These are phyloP conservation scores for Lactarius akahatsu DNA, from an alignment of 768 basidiomycete genomes.

Conservation along the genomic window DNA sequence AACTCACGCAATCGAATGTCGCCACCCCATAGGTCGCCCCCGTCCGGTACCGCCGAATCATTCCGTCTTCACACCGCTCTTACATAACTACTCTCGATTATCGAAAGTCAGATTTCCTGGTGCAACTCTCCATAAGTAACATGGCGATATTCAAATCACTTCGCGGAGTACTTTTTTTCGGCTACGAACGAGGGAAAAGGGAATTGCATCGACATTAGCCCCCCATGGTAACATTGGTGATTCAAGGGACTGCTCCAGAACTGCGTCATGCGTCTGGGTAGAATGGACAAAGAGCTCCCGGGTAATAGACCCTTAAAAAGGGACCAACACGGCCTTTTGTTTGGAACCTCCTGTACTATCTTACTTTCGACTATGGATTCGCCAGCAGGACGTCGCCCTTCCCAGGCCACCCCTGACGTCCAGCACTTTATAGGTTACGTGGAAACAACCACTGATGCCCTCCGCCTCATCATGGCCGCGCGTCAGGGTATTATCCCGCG, in stretches of 20 bases:
- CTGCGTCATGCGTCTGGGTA: conserved; percentile 19
- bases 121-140: conserved; percentile 12
- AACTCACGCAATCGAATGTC: conserved; percentile 6
- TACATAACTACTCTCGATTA: conserved; percentile 22
- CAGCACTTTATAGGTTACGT: conserved; percentile 77
- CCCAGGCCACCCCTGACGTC: conserved; percentile 32
- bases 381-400: conserved; percentile 16
- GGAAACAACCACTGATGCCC: conserved; percentile 76
- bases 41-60: conserved; percentile 16
- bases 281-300: conserved; percentile 24
- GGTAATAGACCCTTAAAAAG: conserved; percentile 27
- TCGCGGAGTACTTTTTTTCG: conserved; percentile 23
- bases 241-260: conserved; percentile 20
- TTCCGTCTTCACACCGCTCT: conserved; percentile 18
- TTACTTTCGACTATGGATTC: conserved; percentile 18
- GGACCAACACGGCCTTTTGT: conserved; percentile 21
- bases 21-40: conserved; percentile 16
- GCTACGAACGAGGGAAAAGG: conserved; percentile 19
- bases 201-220: conserved; percentile 18
- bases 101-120: conserved; percentile 11
- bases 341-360: conserved; percentile 22
- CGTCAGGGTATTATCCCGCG: conserved; percentile 76
- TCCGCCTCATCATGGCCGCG: conserved; percentile 81
- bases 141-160: conserved; percentile 15
- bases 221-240: conserved; percentile 19